phyloP scores from a whole-genome alignment of 352 stramenopile species.

The Lagenidium giganteum region DNA sequence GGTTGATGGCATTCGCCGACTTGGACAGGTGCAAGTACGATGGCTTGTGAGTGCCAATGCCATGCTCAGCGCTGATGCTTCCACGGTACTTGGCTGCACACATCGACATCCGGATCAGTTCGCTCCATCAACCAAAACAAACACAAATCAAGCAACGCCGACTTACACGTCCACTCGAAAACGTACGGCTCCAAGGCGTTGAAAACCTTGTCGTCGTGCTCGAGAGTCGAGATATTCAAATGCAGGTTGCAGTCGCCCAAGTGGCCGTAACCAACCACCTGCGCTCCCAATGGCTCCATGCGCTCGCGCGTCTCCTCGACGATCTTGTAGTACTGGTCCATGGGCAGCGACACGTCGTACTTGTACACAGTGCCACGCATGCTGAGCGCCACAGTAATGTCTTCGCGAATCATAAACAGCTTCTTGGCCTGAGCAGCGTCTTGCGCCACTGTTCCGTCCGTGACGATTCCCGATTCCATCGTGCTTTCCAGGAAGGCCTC shows the following conservation, averaged over 20 bases:
- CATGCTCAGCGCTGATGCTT: slow-evolving; percentile 98
- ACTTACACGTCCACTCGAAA: slow-evolving; percentile 78
- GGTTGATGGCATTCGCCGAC: slow-evolving; percentile 61
- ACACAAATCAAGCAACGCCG: neutral
- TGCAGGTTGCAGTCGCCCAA: slow-evolving; percentile 97
- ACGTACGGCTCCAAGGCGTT: slow-evolving; percentile 65
- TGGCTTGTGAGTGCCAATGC: slow-evolving; percentile 94
- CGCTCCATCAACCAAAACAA: neutral
- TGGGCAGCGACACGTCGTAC: slow-evolving; percentile 95
- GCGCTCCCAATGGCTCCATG: slow-evolving; percentile 35
- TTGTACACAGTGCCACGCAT: slow-evolving; percentile 94
- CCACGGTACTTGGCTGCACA: slow-evolving; percentile 65
- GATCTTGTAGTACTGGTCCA: slow-evolving; percentile 90
- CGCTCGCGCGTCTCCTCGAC: slow-evolving; percentile 67
- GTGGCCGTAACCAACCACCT: slow-evolving; percentile 91
- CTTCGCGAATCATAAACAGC: slow-evolving; percentile 95
- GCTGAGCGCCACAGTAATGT: slow-evolving; percentile 87
- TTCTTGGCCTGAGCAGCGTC: slow-evolving; percentile 87
- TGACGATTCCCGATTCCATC: slow-evolving; percentile 61
- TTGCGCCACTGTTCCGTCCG: slow-evolving; percentile 92
- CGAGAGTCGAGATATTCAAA: slow-evolving; percentile 89
- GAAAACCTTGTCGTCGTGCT: slow-evolving; percentile 64
- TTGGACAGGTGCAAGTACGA: slow-evolving; percentile 86
- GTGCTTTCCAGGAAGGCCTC: slow-evolving; percentile 78
- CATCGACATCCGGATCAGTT: neutral